A percentile compares a stretch with the other conserved stretches of the same genome.
Evolutionary conservation across 2,329 filamentous ascomycete genomes (phyloP).

Genomic region (Colletotrichum limetticola): DNA sequence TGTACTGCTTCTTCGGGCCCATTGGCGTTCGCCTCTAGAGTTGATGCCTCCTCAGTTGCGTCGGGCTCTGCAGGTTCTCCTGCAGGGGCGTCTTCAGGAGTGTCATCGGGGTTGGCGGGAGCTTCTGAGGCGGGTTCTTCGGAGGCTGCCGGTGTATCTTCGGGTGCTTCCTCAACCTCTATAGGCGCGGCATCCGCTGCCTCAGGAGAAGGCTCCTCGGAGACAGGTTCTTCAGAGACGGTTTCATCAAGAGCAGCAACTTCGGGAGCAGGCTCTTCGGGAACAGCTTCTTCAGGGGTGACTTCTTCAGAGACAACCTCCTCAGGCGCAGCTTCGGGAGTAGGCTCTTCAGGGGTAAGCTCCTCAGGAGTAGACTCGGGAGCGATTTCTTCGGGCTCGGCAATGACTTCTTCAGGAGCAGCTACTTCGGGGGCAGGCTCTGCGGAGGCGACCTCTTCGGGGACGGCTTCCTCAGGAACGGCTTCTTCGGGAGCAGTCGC

Average conservation of each 20-base stretch:
- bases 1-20: neutral
- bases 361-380: constrained; percentile 24
- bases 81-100: neutral
- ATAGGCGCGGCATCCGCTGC: neutral
- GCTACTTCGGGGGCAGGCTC: neutral
- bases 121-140: neutral
- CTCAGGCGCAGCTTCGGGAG: neutral
- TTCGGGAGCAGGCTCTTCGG: constrained; percentile 14
- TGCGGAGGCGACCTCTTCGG: too few relatives aligned
- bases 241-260: constrained; percentile 10
- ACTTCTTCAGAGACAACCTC: constrained; percentile 1
- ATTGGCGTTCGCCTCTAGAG: neutral
- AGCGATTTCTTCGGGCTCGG: constrained; percentile 6
- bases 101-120: neutral
- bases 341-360: constrained; percentile 4
- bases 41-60: neutral
- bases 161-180: neutral
- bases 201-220: neutral
- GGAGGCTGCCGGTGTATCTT: neutral
- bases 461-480: too few relatives aligned
- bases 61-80: neutral
- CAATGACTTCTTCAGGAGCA: neutral
- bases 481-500: too few relatives aligned
- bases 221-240: neutral
- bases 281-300: constrained; percentile 21